phyloP scores from a whole-genome alignment of 805 yeast genomes.

The Candida tallmaniae region DNA sequence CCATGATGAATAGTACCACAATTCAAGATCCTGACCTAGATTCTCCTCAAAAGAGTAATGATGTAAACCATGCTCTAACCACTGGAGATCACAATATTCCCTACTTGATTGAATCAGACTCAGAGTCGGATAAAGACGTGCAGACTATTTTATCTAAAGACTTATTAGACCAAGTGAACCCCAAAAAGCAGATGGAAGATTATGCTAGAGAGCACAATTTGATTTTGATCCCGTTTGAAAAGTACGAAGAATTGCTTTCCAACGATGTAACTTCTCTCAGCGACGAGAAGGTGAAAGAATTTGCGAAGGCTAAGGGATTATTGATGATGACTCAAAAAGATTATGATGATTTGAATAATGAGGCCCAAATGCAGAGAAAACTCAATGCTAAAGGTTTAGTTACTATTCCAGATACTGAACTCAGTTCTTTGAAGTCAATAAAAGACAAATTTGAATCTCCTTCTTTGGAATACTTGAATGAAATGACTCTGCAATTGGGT shows the following conservation, averaged over 20 bases:
- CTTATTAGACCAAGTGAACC: conserved; percentile 6
- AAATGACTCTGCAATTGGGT: conserved; percentile 17
- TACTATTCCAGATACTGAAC: conserved; percentile 22
- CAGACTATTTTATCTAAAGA: conserved; percentile 8
- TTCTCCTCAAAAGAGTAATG: conserved; percentile 9
- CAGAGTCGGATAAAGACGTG: conserved; percentile 18
- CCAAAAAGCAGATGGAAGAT: conserved; percentile 24
- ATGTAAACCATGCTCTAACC: conserved; percentile 12
- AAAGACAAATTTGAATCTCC: conserved; percentile 18
- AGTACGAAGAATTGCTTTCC: conserved; percentile 26
- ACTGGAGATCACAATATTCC: conserved; percentile 20
- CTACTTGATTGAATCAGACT: conserved; percentile 22
- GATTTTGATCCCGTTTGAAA: conserved; percentile 22
- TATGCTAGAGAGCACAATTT: conserved; percentile 30
- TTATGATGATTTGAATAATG: conserved; percentile 24
- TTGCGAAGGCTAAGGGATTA: conserved; percentile 22
- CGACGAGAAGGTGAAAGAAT: conserved; percentile 20
- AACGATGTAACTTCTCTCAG: conserved; percentile 20
- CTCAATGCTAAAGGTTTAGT: conserved; percentile 29
- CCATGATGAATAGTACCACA: conserved; percentile 13
- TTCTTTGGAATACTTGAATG: conserved; percentile 18
- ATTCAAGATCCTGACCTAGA: conserved; percentile 11
- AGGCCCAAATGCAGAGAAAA: conserved; percentile 29
- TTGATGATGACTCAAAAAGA: conserved; percentile 24
- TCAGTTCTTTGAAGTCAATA: conserved; percentile 12